phyloP scores from a whole-genome alignment of 352 stramenopile species.

The Globisporangium nodosum region DNA sequence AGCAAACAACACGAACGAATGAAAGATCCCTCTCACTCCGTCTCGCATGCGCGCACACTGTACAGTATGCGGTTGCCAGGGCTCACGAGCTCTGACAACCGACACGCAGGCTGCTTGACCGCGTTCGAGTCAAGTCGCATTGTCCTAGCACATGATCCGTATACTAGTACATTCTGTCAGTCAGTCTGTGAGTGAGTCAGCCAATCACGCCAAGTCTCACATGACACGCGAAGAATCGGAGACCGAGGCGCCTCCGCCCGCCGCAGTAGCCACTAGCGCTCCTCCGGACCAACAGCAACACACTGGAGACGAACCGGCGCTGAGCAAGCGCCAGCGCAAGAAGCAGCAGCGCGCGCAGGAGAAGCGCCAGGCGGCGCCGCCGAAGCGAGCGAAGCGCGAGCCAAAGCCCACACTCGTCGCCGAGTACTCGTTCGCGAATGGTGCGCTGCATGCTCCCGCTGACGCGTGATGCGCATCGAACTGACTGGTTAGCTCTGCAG shows the following conservation, averaged over 20 bases:
- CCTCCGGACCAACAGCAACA: neutral
- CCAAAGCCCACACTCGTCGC: conserved; percentile 21
- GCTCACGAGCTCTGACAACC: too few relatives aligned
- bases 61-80: too few relatives aligned
- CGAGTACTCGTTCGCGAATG: conserved; percentile 60
- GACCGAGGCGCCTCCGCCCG: neutral
- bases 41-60: too few relatives aligned
- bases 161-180: neutral
- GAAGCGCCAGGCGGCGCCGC: conserved; percentile 12
- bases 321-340: conserved; percentile 43
- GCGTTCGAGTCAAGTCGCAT: too few relatives aligned
- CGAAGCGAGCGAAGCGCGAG: conserved; percentile 16
- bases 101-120: too few relatives aligned
- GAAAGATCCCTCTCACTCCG: too few relatives aligned
- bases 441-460: conserved; percentile 11
- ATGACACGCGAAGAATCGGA: neutral
- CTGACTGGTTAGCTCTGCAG: conserved; percentile 18
- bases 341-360: conserved; percentile 28
- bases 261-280: neutral
- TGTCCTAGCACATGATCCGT: too few relatives aligned
- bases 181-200: neutral
- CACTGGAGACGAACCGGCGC: neutral
- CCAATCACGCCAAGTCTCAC: neutral
- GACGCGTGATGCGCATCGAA: neutral
- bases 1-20: neutral